Evolutionary conservation across 2,329 filamentous ascomycete species (phyloP).

Genomic region (Fusarium pseudograminearum): DNA sequence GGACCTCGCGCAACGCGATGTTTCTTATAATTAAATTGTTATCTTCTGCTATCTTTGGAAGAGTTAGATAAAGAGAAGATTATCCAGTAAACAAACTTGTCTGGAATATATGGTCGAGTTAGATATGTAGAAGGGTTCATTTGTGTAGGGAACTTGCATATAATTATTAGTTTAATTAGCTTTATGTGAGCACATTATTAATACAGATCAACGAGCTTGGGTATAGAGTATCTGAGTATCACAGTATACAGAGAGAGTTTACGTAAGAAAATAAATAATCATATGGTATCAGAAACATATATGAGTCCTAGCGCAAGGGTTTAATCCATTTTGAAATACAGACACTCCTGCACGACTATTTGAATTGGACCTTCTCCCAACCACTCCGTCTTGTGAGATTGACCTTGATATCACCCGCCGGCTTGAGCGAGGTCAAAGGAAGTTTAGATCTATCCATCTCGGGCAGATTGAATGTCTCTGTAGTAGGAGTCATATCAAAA

Average conservation of each 20-base stretch:
- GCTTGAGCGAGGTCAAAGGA: constrained; percentile 36
- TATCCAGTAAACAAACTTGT: too few relatives aligned
- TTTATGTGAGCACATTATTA: not conserved
- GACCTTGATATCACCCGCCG: constrained; percentile 16
- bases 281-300: not conserved
- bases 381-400: constrained; percentile 6
- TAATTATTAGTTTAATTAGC: not conserved
- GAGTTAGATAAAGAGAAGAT: too few relatives aligned
- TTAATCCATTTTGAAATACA: not conserved
- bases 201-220: not conserved
- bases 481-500: constrained; percentile 29
- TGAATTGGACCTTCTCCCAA: constrained; percentile 3
- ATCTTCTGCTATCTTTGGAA: too few relatives aligned
- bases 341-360: not conserved
- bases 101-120: not conserved
- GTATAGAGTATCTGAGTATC: too few relatives aligned
- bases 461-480: constrained; percentile 12
- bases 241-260: not conserved
- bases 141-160: too few relatives aligned
- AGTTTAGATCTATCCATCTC: constrained; percentile 37
- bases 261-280: not conserved
- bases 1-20: too few relatives aligned
- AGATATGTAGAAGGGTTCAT: not conserved
- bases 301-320: not conserved
- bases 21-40: too few relatives aligned